phyloP scores from a whole-genome alignment of 352 stramenopile genomes.

The Globisporangium lucens region DNA sequence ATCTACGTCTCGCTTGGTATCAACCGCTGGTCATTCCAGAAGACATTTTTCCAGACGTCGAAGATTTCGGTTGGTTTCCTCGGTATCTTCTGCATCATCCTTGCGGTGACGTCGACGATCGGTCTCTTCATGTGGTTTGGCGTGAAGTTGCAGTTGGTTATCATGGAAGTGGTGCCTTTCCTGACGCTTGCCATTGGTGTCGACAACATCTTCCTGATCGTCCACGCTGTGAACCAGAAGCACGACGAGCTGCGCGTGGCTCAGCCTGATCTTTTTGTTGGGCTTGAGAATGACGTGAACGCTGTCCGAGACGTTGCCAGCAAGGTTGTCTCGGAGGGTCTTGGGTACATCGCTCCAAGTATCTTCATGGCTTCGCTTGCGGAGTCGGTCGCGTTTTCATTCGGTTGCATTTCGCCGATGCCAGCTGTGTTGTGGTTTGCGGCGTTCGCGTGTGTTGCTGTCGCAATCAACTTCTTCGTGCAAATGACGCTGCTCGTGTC shows the following conservation, averaged over 20 bases:
- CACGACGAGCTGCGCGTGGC: slow-evolving; percentile 33
- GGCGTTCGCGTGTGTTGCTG: slow-evolving; percentile 50
- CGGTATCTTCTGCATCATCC: slow-evolving; percentile 56
- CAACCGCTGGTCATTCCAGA: slow-evolving; percentile 49
- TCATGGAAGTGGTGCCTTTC: slow-evolving; percentile 73
- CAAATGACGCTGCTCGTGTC: slow-evolving; percentile 64
- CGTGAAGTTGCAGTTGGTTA: slow-evolving; percentile 65
- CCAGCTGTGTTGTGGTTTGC: slow-evolving; percentile 68
- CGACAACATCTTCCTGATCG: slow-evolving; percentile 72
- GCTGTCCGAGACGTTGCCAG: slow-evolving; percentile 38
- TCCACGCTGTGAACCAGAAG: slow-evolving; percentile 51
- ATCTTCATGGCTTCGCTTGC: slow-evolving; percentile 61
- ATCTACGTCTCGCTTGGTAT: slow-evolving; percentile 66
- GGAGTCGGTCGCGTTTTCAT: slow-evolving; percentile 52
- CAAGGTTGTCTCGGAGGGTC: slow-evolving; percentile 34
- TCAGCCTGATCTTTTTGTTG: slow-evolving; percentile 40
- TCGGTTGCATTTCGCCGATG: slow-evolving; percentile 61
- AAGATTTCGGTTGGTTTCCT: slow-evolving; percentile 58
- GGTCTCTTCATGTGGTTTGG: slow-evolving; percentile 59
- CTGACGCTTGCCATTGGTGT: slow-evolving; percentile 64
- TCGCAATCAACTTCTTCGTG: slow-evolving; percentile 57
- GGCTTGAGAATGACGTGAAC: slow-evolving; percentile 34
- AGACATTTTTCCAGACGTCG: slow-evolving; percentile 49
- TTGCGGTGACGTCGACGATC: slow-evolving; percentile 54
- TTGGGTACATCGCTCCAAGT: slow-evolving; percentile 56